Evolutionary conservation across 352 stramenopile genomes (phyloP).

Genomic region (Thalassiosira livingstoniorum): DNA sequence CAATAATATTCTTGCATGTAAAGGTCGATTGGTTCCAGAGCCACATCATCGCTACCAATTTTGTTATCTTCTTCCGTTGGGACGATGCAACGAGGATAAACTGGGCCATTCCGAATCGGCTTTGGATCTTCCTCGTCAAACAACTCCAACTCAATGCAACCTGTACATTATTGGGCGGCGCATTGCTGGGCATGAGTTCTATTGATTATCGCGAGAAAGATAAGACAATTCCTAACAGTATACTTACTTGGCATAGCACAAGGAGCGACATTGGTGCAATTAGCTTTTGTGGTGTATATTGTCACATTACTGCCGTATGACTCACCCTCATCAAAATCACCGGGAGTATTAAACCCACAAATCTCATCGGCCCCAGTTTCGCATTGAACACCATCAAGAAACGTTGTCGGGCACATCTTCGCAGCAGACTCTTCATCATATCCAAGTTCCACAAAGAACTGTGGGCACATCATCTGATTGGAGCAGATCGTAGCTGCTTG

Average conservation of each 20-base stretch:
- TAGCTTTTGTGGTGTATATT: neutral
- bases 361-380: neutral
- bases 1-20: neutral
- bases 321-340: neutral
- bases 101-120: conserved; percentile 4
- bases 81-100: conserved; percentile 14
- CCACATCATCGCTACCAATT: neutral
- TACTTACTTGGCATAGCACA: too few relatives aligned
- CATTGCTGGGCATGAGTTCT: too few relatives aligned
- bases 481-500: neutral
- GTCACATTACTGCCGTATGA: neutral
- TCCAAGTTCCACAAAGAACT: neutral
- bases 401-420: neutral
- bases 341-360: neutral
- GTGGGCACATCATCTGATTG: neutral
- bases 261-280: conserved; percentile 11
- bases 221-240: too few relatives aligned
- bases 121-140: conserved; percentile 4
- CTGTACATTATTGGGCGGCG: too few relatives aligned
- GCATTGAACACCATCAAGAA: neutral
- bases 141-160: neutral
- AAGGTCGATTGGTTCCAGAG: neutral
- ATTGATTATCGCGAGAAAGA: too few relatives aligned
- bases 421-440: neutral
- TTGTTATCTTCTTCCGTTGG: conserved; percentile 1